These are phyloP conservation scores for Parasarocladium wereldwijsianum DNA, from an alignment of 2,329 filamentous ascomycete genomes.

Conservation along the genomic window DNA sequence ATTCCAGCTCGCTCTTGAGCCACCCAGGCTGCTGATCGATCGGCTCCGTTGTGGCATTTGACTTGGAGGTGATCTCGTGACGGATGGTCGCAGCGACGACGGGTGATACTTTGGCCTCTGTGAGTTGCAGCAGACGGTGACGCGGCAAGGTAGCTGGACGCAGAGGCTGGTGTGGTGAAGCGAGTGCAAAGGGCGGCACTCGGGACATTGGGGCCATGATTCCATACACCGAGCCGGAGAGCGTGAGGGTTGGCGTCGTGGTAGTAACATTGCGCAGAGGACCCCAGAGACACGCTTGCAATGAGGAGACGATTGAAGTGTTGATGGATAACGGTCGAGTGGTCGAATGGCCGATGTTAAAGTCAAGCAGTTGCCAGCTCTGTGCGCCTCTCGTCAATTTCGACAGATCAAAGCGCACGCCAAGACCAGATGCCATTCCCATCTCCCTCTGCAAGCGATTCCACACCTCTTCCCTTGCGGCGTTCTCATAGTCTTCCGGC, in stretches of 20 bases:
- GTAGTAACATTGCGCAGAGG: too few species aligned
- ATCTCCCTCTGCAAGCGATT: not conserved
- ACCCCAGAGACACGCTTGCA: not conserved
- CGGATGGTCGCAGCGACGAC: conserved; percentile 21
- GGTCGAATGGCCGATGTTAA: conserved; percentile 1
- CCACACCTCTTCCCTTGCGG: conserved; percentile 8
- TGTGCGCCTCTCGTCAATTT: not conserved
- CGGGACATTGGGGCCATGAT: conserved; percentile 17
- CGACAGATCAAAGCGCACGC: not conserved
- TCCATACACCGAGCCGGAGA: conserved; percentile 25
- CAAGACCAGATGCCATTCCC: not conserved
- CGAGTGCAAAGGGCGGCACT: conserved; percentile 19
- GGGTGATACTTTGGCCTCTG: conserved; percentile 22
- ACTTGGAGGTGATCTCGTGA: conserved; percentile 19
- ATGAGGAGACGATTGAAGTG: not conserved
- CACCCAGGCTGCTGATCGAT: too few species aligned
- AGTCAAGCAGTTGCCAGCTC: not conserved
- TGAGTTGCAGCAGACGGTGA: conserved; percentile 20
- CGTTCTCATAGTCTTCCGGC: conserved; percentile 8
- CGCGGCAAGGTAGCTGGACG: conserved; percentile 20
- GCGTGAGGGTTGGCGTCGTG: conserved; percentile 18
- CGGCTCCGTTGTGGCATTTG: not conserved
- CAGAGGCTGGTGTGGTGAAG: conserved; percentile 17
- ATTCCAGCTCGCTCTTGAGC: not conserved
- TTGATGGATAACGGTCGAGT: too few species aligned